Percentiles rank a stretch among this genome's conserved stretches.
These are phyloP conservation scores for Sphaerulina musiva DNA, from an alignment of 2,329 filamentous ascomycete species.

Conservation along the genomic window DNA sequence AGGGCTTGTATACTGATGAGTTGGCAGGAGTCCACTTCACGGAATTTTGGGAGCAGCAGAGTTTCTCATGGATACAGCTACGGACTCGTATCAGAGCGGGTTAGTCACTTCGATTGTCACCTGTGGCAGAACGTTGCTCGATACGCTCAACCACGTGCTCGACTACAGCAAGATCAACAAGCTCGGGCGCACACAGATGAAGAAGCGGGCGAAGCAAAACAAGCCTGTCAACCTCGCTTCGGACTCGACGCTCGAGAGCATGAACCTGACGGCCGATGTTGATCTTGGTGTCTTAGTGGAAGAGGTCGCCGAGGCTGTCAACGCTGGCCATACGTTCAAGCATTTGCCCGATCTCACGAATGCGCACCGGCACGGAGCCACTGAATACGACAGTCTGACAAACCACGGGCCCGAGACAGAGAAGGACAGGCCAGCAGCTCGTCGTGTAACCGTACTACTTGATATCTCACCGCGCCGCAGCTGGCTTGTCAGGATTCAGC, in stretches of 20 bases:
- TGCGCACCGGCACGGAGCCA: neutral
- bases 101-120: slow-evolving; percentile 45
- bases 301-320: slow-evolving; percentile 52
- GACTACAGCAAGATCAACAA: slow-evolving; percentile 42
- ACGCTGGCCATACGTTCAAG: slow-evolving; percentile 44
- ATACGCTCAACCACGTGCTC: slow-evolving; percentile 42
- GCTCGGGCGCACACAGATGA: slow-evolving; percentile 24
- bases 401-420: neutral
- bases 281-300: slow-evolving; percentile 45
- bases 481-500: slow-evolving; percentile 43
- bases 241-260: slow-evolving; percentile 22
- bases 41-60: slow-evolving; percentile 47
- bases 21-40: slow-evolving; percentile 38
- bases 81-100: slow-evolving; percentile 38
- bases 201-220: slow-evolving; percentile 23
- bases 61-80: slow-evolving; percentile 42
- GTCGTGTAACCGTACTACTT: slow-evolving; percentile 39
- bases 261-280: slow-evolving; percentile 33
- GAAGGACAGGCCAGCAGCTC: neutral
- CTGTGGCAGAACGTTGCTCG: slow-evolving; percentile 45
- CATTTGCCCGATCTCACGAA: slow-evolving; percentile 19
- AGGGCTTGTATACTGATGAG: no score
- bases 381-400: slow-evolving; percentile 2
- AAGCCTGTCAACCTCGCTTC: slow-evolving; percentile 27
- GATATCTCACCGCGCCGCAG: slow-evolving; percentile 36